phyloP scores from a whole-genome alignment of 2,329 filamentous ascomycete species.

The Xylaria sp. region DNA sequence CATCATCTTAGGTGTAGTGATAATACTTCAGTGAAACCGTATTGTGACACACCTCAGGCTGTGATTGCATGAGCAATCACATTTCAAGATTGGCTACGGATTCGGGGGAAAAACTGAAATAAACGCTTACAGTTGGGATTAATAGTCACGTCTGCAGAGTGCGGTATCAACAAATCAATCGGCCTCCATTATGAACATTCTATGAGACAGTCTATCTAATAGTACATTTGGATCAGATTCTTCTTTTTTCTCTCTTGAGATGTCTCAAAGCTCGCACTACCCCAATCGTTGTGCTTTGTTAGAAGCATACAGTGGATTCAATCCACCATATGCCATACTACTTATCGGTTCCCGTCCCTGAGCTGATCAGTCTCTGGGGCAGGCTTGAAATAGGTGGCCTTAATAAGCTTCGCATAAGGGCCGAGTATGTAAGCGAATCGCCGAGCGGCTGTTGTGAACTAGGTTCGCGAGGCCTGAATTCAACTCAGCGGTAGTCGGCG shows the following conservation, averaged over 20 bases:
- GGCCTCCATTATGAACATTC: constrained; percentile 5
- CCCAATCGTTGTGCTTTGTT: neutral
- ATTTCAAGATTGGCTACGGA: neutral
- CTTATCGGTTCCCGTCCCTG: too few species aligned
- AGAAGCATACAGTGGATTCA: neutral
- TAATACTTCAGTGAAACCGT: too few species aligned
- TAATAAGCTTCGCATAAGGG: too few species aligned
- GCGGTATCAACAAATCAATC: neutral
- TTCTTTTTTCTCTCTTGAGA: neutral
- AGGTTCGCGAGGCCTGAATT: constrained; percentile 22
- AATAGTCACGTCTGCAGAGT: neutral
- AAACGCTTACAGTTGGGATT: neutral
- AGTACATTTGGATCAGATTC: neutral
- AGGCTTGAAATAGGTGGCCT: too few species aligned
- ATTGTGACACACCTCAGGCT: too few species aligned
- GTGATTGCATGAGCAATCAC: too few species aligned
- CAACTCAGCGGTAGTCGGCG: neutral
- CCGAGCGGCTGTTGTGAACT: neutral
- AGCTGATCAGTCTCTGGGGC: constrained; percentile 6
- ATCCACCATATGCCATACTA: neutral
- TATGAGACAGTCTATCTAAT: neutral
- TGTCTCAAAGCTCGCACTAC: neutral
- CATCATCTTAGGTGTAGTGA: too few species aligned
- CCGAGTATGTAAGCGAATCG: neutral
- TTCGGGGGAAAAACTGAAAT: neutral